These are phyloP conservation scores for Fusarium proliferatum DNA, from an alignment of 2,329 filamentous ascomycete species.

Conservation along the genomic window DNA sequence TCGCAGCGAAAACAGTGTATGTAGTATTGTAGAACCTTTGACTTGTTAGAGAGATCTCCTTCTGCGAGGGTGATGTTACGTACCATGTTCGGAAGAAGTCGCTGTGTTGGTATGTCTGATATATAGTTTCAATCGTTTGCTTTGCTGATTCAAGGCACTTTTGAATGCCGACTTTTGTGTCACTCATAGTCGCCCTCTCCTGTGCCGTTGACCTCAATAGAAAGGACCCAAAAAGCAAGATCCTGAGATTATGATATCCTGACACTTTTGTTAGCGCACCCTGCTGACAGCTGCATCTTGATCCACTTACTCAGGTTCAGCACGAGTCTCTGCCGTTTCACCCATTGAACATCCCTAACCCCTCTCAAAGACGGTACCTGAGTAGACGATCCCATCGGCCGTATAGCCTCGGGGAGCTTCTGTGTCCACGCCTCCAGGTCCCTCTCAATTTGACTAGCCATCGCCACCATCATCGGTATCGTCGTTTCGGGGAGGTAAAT, in stretches of 20 bases:
- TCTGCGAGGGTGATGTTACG: rapidly evolving
- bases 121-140: neutral
- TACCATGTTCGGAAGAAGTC: neutral
- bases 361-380: neutral
- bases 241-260: neutral
- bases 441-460: neutral
- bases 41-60: no score
- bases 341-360: neutral
- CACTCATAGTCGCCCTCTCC: neutral
- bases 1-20: neutral
- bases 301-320: neutral
- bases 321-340: neutral
- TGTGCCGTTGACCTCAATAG: neutral
- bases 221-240: neutral
- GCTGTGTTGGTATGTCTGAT: neutral
- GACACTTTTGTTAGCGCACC: no score
- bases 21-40: neutral
- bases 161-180: neutral
- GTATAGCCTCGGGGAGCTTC: neutral
- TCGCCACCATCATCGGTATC: neutral
- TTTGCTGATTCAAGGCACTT: neutral
- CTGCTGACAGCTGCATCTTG: no score
- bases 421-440: neutral
- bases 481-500: neutral
- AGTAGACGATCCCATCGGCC: neutral